Base-by-base conservation (phyloP, 2,329 filamentous ascomycete genomes). In the Aureobasidium musti region DNA sequence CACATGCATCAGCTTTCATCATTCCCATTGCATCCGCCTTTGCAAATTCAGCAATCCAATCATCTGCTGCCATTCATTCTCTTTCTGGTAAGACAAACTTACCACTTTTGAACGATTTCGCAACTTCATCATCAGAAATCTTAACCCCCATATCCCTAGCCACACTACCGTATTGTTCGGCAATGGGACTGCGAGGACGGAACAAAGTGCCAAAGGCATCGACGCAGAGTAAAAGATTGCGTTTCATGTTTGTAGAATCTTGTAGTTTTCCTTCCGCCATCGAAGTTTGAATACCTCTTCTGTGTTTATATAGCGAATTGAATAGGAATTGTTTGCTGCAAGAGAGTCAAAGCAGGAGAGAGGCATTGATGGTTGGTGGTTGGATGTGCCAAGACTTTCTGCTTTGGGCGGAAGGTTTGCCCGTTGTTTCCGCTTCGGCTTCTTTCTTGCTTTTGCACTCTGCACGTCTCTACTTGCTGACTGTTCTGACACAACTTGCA, bases 161-260 rank as follows among this genome's bases (percentile, higher is more conserved):
- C 2, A 84, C 78, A 23, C 80, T 75, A 43, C 76, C 80, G 73
- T 89, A 89, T 70, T 87, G 84, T 63, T 78, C 73, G 5, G 79
- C 77, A 8, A 89, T 81, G 1, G 84, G 77, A 11, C 72, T 71
- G 57, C 77, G 81, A 0, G 86, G 85, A 13, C 74, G 77, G 74
- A 87, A 88, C 2, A 89, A 77, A 0, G 87, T 89, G n/a, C 84
- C 86, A 70, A 88, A 89, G 5, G 86, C 87, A 73, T 89, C 87
- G 63, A 89, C 84, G 68, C 84, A 86, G 1, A 89, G 74, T 0
- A 89, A 75, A 1, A 89, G 78, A 68, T 85, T 84, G 21, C 72
- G 69, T 64, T 72, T 73, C 47, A 65, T 65, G 2, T 21, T 11
- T 53, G 17, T 3, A 2, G 33, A 3, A n/a, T 26, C 5, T 23